Evolutionary conservation across 306 rosid genomes (phyloP), one percentile per base, ranked within the genome.

Genomic region (Sechiopsis laciniata): DNA sequence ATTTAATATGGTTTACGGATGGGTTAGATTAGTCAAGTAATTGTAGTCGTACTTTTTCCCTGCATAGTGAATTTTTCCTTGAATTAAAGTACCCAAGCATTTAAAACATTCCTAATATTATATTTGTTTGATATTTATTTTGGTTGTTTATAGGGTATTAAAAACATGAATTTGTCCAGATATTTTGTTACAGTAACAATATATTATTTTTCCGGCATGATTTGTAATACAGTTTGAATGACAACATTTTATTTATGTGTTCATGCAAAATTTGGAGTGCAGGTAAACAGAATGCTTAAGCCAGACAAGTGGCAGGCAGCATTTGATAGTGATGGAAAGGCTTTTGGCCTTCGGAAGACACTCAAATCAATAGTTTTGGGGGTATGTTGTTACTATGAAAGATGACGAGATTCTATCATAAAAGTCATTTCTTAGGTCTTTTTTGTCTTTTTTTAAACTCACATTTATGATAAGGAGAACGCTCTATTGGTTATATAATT

Each of bases 201-300:
- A 37, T 42, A 42, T 42, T 6, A 2, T 42, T 42, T 42, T 42
- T 42, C 48, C 11, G 8, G 48, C 10, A 42, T 42, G 48, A 42
- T 42, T 42, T 42, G 8, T 42, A 42, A 42, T 42, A 12, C 48
- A 42, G 48, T 42, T 9, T 42, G 19, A 60, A 0, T 59, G 75
- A 29, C 20, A 5, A 24, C 24, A 13, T 50, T 69, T 69, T 22
- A 22, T 69, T 68, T 69, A 14, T 50, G 48, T 42, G 58, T 69
- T 69, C 7, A 69, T 69, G 57, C 45, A 13, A 69, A 69, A 8
- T 69, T 48, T 46, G 73, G 52, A 29, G 50, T 84, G 81, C 90
- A 92, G 98, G 88, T 81, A 72, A 82, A 80, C 84, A 90, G 85
- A 85, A 88, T 84, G 96, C 96, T 92, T 55, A 92, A 88, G 84